Evolutionary conservation across 2,329 filamentous ascomycete genomes (phyloP).

Genomic region (Alternaria viburni): DNA sequence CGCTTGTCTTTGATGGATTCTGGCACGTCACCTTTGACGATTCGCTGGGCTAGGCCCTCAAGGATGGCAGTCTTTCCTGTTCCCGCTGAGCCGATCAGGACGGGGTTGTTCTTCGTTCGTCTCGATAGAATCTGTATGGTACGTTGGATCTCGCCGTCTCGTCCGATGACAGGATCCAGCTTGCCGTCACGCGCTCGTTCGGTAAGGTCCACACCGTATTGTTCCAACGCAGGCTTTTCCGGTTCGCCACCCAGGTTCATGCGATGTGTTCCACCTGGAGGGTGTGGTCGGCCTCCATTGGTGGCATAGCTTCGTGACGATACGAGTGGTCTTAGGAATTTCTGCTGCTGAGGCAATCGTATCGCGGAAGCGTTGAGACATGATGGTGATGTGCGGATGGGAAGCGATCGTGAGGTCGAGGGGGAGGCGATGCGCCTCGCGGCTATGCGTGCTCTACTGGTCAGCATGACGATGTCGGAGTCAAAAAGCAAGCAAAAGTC

Average conservation of each 20-base stretch:
- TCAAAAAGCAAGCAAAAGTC: constrained; percentile 4
- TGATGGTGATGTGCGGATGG: constrained; percentile 25
- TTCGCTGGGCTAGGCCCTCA: constrained; percentile 87
- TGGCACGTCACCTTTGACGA: constrained; percentile 89
- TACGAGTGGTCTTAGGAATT: constrained; percentile 45
- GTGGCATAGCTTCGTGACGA: constrained; percentile 66
- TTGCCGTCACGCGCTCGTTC: constrained; percentile 84
- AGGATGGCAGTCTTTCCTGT: constrained; percentile 94
- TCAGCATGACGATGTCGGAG: constrained; percentile 40
- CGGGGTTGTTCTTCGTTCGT: constrained; percentile 94
- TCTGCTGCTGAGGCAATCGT: constrained; percentile 3
- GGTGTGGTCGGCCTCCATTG: constrained; percentile 71
- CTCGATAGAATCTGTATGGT: constrained; percentile 94
- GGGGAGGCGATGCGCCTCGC: constrained; percentile 41
- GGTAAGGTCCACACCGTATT: constrained; percentile 91
- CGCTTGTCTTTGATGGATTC: constrained; percentile 95
- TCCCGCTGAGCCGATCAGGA: constrained; percentile 88
- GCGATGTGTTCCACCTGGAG: constrained; percentile 88
- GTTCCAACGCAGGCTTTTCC: constrained; percentile 86
- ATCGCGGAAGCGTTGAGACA: constrained; percentile 31
- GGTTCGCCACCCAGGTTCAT: constrained; percentile 83
- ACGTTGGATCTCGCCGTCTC: constrained; percentile 88
- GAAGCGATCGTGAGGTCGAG: constrained; percentile 20
- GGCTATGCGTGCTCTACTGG: constrained; percentile 43
- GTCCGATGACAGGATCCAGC: constrained; percentile 92